Evolutionary conservation across 805 yeast genomes (phyloP).

Genomic region (Kregervanrija delftensis): DNA sequence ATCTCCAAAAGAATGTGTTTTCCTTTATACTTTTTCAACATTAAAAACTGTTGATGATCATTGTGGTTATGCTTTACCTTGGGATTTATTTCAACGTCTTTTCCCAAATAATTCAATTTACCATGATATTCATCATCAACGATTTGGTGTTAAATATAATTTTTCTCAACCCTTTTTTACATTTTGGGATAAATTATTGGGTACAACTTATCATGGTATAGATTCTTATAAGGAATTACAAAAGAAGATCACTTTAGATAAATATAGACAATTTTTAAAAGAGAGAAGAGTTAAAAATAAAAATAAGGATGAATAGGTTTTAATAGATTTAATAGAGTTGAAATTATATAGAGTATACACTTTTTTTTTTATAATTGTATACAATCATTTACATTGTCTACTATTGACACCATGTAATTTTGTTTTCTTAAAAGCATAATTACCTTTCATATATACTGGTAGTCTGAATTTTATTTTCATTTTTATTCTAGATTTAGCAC

Average conservation of each 20-base stretch:
- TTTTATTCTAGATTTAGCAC: too few species aligned
- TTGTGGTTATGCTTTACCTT: constrained; percentile 94
- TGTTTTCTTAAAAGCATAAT: too few species aligned
- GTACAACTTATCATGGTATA: constrained; percentile 65
- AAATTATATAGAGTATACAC: too few species aligned
- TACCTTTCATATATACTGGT: too few species aligned
- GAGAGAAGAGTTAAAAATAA: constrained; percentile 25
- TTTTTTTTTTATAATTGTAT: too few species aligned
- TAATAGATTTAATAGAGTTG: too few species aligned
- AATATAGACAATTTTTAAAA: constrained; percentile 51
- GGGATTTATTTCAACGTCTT: constrained; percentile 79
- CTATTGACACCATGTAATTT: too few species aligned
- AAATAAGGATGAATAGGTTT: too few species aligned
- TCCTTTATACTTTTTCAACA: constrained; percentile 81
- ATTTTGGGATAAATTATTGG: constrained; percentile 75
- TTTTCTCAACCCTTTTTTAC: constrained; percentile 95
- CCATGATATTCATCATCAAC: constrained; percentile 97
- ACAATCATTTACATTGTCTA: too few species aligned
- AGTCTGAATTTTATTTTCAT: too few species aligned
- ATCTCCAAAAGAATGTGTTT: constrained; percentile 67
- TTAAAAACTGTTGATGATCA: constrained; percentile 97
- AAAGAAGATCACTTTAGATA: constrained; percentile 57
- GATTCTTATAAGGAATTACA: constrained; percentile 62
- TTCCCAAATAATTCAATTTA: constrained; percentile 95
- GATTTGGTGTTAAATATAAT: constrained; percentile 88